Percentiles rank a stretch among this genome's conserved stretches.
Evolutionary conservation across 371 early-diverging fungal species (phyloP).

Genomic region (Modicella reniformis): DNA sequence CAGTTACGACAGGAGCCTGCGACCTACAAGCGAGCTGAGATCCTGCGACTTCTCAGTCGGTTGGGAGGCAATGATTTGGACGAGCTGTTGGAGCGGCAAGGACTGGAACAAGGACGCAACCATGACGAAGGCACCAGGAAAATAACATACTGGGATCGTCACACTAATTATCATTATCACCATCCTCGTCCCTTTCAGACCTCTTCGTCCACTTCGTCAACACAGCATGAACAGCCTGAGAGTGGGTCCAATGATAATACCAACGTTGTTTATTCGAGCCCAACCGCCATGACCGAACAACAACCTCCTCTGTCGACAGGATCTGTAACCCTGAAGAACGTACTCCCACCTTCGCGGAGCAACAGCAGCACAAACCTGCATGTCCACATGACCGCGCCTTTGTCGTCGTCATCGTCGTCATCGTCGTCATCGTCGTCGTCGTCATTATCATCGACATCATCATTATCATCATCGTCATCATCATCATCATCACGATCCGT

Average conservation of each 20-base stretch:
- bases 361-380: slow-evolving; percentile 28
- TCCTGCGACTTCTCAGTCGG: slow-evolving; percentile 55
- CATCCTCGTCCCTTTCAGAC: too few relatives aligned
- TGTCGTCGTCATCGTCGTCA: not conserved
- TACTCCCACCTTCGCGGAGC: slow-evolving; percentile 22
- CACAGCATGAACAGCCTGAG: too few relatives aligned
- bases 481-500: not conserved
- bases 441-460: not conserved
- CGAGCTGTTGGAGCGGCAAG: slow-evolving; percentile 17
- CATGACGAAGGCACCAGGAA: not conserved
- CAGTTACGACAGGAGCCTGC: slow-evolving; percentile 55
- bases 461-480: not conserved
- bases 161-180: slow-evolving; percentile 29
- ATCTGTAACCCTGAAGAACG: slow-evolving; percentile 23
- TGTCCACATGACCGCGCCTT: too few relatives aligned
- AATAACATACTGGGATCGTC: slow-evolving; percentile 34
- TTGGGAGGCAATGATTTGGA: slow-evolving; percentile 36
- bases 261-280: slow-evolving; percentile 11
- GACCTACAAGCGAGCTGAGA: slow-evolving; percentile 65
- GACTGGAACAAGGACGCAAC: slow-evolving; percentile 18
- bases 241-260: too few relatives aligned
- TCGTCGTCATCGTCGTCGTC: not conserved
- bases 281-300: not conserved
- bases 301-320: slow-evolving; percentile 1
- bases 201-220: not conserved